A percentile compares a stretch with the other conserved stretches of the same genome.
phyloP scores from a whole-genome alignment of 2,329 filamentous ascomycete species.

The Fonsecaea pugnacius region DNA sequence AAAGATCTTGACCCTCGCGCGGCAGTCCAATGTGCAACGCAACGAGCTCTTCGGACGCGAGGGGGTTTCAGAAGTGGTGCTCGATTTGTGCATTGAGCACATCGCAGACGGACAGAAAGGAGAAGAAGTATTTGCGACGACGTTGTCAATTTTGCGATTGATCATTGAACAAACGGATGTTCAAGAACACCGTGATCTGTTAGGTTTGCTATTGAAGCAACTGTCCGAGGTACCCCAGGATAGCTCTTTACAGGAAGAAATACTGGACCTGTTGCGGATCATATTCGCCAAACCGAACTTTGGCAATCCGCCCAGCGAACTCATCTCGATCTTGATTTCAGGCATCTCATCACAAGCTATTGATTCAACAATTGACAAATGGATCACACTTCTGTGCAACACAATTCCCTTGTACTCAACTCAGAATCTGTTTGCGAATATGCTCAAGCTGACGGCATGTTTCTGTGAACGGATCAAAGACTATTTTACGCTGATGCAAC shows the following conservation, averaged over 20 bases:
- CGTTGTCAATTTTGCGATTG: slow-evolving; percentile 28
- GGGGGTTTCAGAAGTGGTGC: slow-evolving; percentile 27
- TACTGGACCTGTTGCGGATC: slow-evolving; percentile 33
- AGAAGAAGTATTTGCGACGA: slow-evolving; percentile 19
- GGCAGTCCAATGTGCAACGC: slow-evolving; percentile 25
- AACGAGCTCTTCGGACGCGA: slow-evolving; percentile 28
- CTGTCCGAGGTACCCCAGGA: slow-evolving; percentile 22
- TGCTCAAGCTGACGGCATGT: slow-evolving; percentile 89
- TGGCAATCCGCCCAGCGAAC: slow-evolving; percentile 61
- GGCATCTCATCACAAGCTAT: slow-evolving; percentile 77
- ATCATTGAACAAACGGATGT: slow-evolving; percentile 28
- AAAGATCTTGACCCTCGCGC: slow-evolving; percentile 30
- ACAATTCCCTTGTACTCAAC: slow-evolving; percentile 82
- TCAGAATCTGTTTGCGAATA: slow-evolving; percentile 77
- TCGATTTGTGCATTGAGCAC: slow-evolving; percentile 28
- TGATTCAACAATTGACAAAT: slow-evolving; percentile 81
- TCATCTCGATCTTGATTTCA: slow-evolving; percentile 78
- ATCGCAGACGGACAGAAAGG: slow-evolving; percentile 12
- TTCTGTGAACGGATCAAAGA: slow-evolving; percentile 76
- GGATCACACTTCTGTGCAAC: slow-evolving; percentile 83
- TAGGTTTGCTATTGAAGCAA: slow-evolving; percentile 28
- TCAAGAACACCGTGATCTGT: slow-evolving; percentile 18
- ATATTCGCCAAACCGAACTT: slow-evolving; percentile 29
- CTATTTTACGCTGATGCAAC: slow-evolving; percentile 73
- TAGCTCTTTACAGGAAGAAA: slow-evolving; percentile 26